These are phyloP conservation scores for Entomortierella chlamydospora DNA, from an alignment of 192 early-diverging fungal species.

Conservation along the genomic window DNA sequence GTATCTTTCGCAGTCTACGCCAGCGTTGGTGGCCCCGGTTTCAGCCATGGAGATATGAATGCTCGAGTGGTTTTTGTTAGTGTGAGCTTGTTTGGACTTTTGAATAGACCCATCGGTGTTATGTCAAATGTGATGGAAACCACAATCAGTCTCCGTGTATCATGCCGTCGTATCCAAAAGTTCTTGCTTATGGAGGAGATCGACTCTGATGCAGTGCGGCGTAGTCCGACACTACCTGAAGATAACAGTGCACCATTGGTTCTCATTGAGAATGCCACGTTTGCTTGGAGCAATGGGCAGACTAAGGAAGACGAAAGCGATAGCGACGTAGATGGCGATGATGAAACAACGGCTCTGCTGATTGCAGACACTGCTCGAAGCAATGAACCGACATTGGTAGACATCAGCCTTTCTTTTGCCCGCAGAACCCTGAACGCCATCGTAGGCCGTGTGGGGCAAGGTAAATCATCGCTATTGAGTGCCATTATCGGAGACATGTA, in stretches of 20 bases:
- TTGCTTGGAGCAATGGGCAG: constrained; percentile 24
- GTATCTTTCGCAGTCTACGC: constrained; percentile 37
- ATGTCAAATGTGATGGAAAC: constrained; percentile 82
- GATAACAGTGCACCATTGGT: constrained; percentile 8
- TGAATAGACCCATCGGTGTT: constrained; percentile 83
- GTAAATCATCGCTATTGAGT: constrained; percentile 62
- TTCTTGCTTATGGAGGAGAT: constrained; percentile 86
- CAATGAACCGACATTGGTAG: constrained; percentile 12
- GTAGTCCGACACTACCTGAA: constrained; percentile 4
- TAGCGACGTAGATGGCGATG: constrained; percentile 1
- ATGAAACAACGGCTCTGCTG: constrained; percentile 24
- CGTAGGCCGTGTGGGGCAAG: constrained; percentile 53
- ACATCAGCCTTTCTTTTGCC: constrained; percentile 35
- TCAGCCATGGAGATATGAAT: constrained; percentile 57
- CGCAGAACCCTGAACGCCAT: constrained; percentile 38
- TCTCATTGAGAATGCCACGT: constrained; percentile 21
- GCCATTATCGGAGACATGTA: constrained; percentile 91
- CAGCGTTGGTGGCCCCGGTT: constrained; percentile 23
- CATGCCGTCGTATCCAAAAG: constrained; percentile 78
- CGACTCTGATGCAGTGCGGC: constrained; percentile 1
- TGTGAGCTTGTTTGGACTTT: constrained; percentile 87
- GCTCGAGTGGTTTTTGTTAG: constrained; percentile 85
- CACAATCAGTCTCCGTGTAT: constrained; percentile 80
- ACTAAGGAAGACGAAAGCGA: not conserved
- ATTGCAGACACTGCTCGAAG: not conserved